Evolutionary conservation across 768 basidiomycete genomes (phyloP).

Genomic region (Serendipita indica): DNA sequence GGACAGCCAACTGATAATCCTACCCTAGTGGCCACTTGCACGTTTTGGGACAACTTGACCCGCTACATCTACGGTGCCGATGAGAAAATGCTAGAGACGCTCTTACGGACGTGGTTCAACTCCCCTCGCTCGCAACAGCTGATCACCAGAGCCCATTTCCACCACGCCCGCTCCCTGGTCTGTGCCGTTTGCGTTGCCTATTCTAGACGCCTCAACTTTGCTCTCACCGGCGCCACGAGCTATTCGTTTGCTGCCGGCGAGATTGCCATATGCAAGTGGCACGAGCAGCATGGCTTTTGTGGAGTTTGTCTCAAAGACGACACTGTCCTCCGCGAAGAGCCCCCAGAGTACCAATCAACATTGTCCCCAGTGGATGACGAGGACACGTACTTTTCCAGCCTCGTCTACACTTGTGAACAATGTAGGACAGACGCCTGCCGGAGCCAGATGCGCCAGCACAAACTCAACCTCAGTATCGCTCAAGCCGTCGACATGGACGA

Average conservation of each 20-base stretch:
- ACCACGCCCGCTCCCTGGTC: not conserved
- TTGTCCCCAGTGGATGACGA: not conserved
- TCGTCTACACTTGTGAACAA: not conserved
- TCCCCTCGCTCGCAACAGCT: not conserved
- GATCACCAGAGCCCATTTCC: not conserved
- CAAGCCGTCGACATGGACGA: constrained; percentile 2
- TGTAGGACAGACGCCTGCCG: not conserved
- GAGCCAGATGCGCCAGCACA: not conserved
- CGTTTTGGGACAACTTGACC: not conserved
- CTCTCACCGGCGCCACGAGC: not conserved
- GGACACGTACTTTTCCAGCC: not conserved
- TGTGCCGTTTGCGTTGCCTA: constrained; percentile 6
- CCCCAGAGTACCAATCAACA: not conserved
- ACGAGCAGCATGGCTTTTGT: constrained; percentile 8
- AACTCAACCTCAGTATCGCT: not conserved
- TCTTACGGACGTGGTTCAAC: not conserved
- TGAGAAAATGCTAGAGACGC: not conserved
- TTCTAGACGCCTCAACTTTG: not conserved
- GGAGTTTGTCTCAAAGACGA: constrained; percentile 5
- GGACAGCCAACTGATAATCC: not conserved
- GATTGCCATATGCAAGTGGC: not conserved
- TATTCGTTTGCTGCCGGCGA: not conserved
- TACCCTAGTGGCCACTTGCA: not conserved
- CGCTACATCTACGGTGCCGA: not conserved
- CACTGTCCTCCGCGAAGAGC: not conserved